phyloP scores from a whole-genome alignment of 257 asterid species.

The Leptodermis oblonga region DNA sequence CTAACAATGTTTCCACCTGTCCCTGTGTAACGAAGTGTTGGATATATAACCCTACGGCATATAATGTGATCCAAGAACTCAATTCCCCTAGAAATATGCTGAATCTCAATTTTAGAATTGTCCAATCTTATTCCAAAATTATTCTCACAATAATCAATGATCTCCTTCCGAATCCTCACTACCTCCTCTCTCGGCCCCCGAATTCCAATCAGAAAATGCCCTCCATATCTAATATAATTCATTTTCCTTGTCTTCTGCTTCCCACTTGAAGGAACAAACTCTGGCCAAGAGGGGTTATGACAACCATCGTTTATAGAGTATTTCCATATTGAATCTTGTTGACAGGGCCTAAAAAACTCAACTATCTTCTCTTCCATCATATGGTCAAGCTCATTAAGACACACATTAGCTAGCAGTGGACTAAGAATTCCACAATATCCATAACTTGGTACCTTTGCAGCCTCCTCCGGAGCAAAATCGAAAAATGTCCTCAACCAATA shows the following conservation, averaged over 20 bases:
- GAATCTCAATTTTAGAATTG: conserved; percentile 74
- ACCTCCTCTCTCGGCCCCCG: conserved; percentile 95
- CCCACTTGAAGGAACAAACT: conserved; percentile 93
- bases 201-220: conserved; percentile 81
- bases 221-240: conserved; percentile 80
- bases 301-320: conserved; percentile 76
- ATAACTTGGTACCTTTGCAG: conserved; percentile 72
- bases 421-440: conserved; percentile 86
- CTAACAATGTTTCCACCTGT: conserved; percentile 76
- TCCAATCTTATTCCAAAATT: conserved; percentile 59
- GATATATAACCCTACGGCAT: conserved; percentile 76
- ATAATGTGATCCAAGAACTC: conserved; percentile 83
- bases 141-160: conserved; percentile 62
- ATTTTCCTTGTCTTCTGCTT: conserved; percentile 75
- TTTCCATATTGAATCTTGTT: conserved; percentile 82
- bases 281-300: conserved; percentile 99
- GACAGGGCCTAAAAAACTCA: conserved; percentile 67
- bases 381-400: conserved; percentile 66
- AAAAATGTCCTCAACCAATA: conserved; percentile 88
- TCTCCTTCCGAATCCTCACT: conserved; percentile 57
- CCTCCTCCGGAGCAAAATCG: conserved; percentile 88
- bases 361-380: conserved; percentile 65
- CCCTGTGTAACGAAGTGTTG: conserved; percentile 88
- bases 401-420: conserved; percentile 71
- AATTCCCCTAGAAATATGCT: conserved; percentile 82